Base-by-base conservation (phyloP, 208 protist species). In the Acanthamoeba castellanii region DNA sequence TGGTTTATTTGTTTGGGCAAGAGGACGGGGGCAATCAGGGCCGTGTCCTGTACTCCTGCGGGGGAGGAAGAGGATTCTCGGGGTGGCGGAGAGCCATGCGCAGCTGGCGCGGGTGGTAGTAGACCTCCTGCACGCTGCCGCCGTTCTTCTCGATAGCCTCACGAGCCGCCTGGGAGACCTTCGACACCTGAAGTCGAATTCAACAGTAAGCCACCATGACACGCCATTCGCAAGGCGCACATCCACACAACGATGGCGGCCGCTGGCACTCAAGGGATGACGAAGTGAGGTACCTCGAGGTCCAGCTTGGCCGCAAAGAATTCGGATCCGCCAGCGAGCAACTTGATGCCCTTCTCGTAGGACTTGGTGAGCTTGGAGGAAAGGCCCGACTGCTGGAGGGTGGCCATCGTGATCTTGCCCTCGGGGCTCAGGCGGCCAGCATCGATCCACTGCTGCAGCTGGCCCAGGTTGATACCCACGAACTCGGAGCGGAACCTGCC, bases 361-460 rank as follows among this genome's bases (percentile, higher is more conserved):
- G 32, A n/a, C 72, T 82, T 94, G 37, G 45, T 94, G 76, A 94
- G 47, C 34, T 66, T 95, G 42, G 52, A 50, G 8, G 84, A 45
- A 1, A 64, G 34, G n/a, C 95, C 95, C 18, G 76, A 7, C 22
- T 52, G 20, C 13, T 59, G 61, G 34, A 96, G 72, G 8, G 91
- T 95, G n/a, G 57, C 32, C 90, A 96, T 96, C 27, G 88, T 95
- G 57, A 96, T 95, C 68, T 47, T 81, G 59, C 90, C 34, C 14
- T n/a, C 66, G 30, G 95, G 74, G 76, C 88, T 34, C 27, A 96
- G 81, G 27, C 91, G 70, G 25, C 90, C 90, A 0, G 32, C 30
- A 52, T 94, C 91, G 74, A 96, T 95, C n/a, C 66, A 95, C 66
- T 87, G 42, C 81, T 96, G 72, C 45, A 96, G 34, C 92, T 91